Evolutionary conservation across 2,329 filamentous ascomycete species (phyloP), one percentile per base, ranked within the genome.

Genomic region (Aspergillus spinulosporus): DNA sequence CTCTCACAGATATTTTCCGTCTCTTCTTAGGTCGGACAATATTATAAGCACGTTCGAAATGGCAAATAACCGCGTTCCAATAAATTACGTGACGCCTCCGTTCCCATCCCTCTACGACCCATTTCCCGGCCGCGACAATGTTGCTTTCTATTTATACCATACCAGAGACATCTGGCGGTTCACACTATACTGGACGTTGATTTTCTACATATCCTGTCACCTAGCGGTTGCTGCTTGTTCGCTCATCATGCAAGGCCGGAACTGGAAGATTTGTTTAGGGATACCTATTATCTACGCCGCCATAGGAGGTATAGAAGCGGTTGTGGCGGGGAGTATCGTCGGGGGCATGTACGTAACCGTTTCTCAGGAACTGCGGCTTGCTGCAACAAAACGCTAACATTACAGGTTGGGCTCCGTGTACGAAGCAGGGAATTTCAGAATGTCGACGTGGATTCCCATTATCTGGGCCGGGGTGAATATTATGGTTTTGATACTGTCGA

Each of bases 391-490:
- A 6, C 49, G 39, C 59, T 64, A 52, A 65, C 8, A 53, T 32
- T 51, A 28, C 61, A 92, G 89, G 48, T 77, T 95, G 15, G 90
- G 89, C 9, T 89, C 88, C 6, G 84, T 93, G 36, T 96, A 96
- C 69, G 84, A 86, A 64, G 84, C 88, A 2, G 92, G 91, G 43
- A 90, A 88, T 73, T 96, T 93, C 70, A 82, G 86, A 66, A 94
- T 96, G 91, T 93, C 91, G 45, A 96, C 92, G 0, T 96, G 92
- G 92, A 89, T 96, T 50, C 92, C 92, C 0, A 88, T 94, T 67
- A 83, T 92, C 21, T 96, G 92, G 92, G 90, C 86, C 1, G 82
- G 90, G 68, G 88, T 93, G 72, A 96, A 91, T 71, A 86, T 93
- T 7, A 73, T 96, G 46, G 82, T 95, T 31, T 78, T 97, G 45